Conservation (phyloP, 208 protist species). For the Wallacemonas rigidus region DNA sequence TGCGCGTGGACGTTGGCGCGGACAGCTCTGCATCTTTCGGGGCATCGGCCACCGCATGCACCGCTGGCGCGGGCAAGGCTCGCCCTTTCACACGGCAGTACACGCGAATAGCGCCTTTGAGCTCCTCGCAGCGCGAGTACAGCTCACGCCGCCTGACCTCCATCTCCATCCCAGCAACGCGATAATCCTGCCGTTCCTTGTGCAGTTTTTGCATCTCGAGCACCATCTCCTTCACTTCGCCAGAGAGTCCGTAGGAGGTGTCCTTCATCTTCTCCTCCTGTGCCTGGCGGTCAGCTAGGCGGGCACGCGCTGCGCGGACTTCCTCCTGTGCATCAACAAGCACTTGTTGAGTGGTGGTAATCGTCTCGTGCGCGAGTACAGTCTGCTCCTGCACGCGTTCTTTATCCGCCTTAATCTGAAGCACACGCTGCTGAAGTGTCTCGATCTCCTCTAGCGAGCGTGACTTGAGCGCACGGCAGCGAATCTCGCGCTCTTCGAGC, state of each 20-base stretch:
- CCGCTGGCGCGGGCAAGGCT: background rate
- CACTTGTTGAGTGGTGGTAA: slow-evolving; percentile 7
- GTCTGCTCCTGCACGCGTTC: slow-evolving; percentile 60
- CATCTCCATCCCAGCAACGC: slow-evolving; percentile 43
- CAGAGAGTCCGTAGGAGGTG: slow-evolving; percentile 63
- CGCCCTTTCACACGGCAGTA: slow-evolving; percentile 88
- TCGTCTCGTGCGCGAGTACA: slow-evolving; percentile 47
- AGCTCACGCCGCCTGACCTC: slow-evolving; percentile 78
- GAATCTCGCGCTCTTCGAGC: slow-evolving; percentile 37
- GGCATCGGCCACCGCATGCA: background rate
- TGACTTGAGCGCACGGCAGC: slow-evolving; percentile 36
- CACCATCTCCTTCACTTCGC: slow-evolving; percentile 74
- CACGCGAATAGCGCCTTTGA: slow-evolving; percentile 91
- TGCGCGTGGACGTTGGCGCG: background rate
- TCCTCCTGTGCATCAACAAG: slow-evolving; percentile 23
- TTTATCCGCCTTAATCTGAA: slow-evolving; percentile 25
- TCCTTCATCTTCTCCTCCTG: slow-evolving; percentile 72
- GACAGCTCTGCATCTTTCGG: too few relatives aligned
- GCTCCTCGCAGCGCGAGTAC: slow-evolving; percentile 76
- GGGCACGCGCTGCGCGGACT: slow-evolving; percentile 19
- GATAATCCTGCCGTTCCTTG: slow-evolving; percentile 23
- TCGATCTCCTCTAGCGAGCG: slow-evolving; percentile 35
- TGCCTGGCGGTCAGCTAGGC: slow-evolving; percentile 27
- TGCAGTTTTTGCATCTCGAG: slow-evolving; percentile 53
- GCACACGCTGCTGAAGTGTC: slow-evolving; percentile 23